phyloP scores from a whole-genome alignment of 352 stramenopile species.

The Plasmopara halstedii region DNA sequence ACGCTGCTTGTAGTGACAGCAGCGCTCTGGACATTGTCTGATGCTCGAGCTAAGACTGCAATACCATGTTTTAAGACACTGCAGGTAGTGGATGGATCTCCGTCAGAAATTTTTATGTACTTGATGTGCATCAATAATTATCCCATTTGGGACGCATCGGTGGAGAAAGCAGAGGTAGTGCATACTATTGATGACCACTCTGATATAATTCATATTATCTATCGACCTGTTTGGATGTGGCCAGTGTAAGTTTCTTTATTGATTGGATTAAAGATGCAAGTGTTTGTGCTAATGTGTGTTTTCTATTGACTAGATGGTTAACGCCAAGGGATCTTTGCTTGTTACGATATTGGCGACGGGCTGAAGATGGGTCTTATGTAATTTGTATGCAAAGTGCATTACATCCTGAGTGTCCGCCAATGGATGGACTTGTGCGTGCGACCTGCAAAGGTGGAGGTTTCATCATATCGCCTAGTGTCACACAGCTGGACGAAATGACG shows the following conservation, averaged over 20 bases:
- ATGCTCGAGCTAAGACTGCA: slow-evolving; percentile 23
- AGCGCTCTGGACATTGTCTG: slow-evolving; percentile 52
- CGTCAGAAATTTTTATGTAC: slow-evolving; percentile 66
- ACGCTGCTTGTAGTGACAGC: slow-evolving; percentile 33
- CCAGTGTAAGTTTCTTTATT: slow-evolving; percentile 37
- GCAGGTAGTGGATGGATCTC: slow-evolving; percentile 51
- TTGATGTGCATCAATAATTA: slow-evolving; percentile 72
- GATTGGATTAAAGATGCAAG: neutral
- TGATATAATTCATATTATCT: slow-evolving; percentile 75
- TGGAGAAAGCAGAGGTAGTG: slow-evolving; percentile 53
- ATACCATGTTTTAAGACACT: slow-evolving; percentile 67
- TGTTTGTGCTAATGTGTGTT: slow-evolving; percentile 2
- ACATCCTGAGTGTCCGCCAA: slow-evolving; percentile 63
- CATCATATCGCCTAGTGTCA: slow-evolving; percentile 40
- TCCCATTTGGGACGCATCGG: slow-evolving; percentile 54
- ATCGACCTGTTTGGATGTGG: slow-evolving; percentile 71
- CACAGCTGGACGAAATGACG: slow-evolving; percentile 37
- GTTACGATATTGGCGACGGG: slow-evolving; percentile 63
- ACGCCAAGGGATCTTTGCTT: slow-evolving; percentile 58
- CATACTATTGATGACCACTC: slow-evolving; percentile 75
- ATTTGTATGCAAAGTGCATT: slow-evolving; percentile 72
- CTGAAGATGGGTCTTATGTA: slow-evolving; percentile 64
- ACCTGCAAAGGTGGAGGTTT: slow-evolving; percentile 58
- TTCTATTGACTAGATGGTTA: slow-evolving; percentile 37
- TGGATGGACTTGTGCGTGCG: slow-evolving; percentile 47